Evolutionary conservation across 2,329 filamentous ascomycete species (phyloP), one percentile per base, ranked within the genome.

Genomic region (Fusarium nanum): DNA sequence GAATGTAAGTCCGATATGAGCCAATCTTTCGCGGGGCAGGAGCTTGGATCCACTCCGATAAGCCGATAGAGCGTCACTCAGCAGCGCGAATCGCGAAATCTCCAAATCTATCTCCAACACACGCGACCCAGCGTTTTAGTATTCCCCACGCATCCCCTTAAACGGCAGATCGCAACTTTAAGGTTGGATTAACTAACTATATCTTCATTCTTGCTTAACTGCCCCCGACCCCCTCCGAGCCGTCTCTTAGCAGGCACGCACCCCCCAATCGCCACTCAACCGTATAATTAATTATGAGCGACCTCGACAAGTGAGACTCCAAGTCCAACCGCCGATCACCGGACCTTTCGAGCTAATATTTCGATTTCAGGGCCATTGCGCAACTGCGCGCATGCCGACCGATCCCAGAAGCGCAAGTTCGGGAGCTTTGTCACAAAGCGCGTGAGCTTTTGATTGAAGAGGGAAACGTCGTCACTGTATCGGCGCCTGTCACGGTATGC

Each of bases 381-480:
- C 94, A 98, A 82, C 87, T 99, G 78, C 93, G 96, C 84, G 92
- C 94, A 78, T 99, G 96, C 83, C 93, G 94, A 68, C 94, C 95
- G 58, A 99, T 99, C 74, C 95, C 96, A 68, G 96, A 99, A 84
- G 87, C 91, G 42, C 93, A 98, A 83, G 97, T 99, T 67, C 92
- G 95, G 78, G 95, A 99, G 83, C 87, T 99, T 75, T 98, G 96
- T 83, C 95, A 98, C 86, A 98, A 98, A 79, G 96, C 96, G 55
- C 89, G 96, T 70, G 96, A 99, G 84, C 88, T 99, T 57, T 84
- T 99, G 72, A 97, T 99, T 68, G 96, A 98, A 81, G 96, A 99
- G 83, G 95, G 93, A 72, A 98, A 99, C 79, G 95, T 98, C 53
- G 95, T 98, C 70, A 94, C 92, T 20, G 95, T 99, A 67, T 92